Evolutionary conservation across 371 early-diverging fungal genomes (phyloP), one percentile per base, ranked within the genome.

Genomic region (Rhizomucor pusillus): DNA sequence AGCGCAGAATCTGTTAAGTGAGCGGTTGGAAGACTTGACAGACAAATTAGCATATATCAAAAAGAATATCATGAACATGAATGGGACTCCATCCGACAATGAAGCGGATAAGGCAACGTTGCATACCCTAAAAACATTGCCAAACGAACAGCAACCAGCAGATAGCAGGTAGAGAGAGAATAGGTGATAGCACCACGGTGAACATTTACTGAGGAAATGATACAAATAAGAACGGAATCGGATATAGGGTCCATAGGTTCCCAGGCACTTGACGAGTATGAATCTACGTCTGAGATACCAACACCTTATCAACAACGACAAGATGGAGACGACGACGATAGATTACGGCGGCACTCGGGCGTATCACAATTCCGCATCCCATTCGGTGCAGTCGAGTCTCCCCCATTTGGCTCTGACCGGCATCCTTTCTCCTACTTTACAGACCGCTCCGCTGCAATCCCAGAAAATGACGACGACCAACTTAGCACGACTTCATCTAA

Each of bases 341-440:
- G 47, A 2, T 33, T 13, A 36, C 54, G 60, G 49, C 62, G 69
- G 35, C 59, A 59, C 16, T 75, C 63, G 6, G 50, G 56, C 57
- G 61, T 40, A 57, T 64, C 52, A 41, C 54, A 63, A 40, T 57
- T 50, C 45, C 33, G 35, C 20, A 50, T 57, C 43, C 57, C 49
- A n/a, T 50, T 57, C 45, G 48, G 48, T 18, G 57, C 46, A 43
- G 54, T 45, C 44, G 52, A 55, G n/a, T 40, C 50, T 45, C 57
- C 75, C 43, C 68, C 75, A 29, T 71, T 69, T 48, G 67, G 57
- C 22, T 61, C 67, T 45, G 69, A 75, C 10, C 67, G 68, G 19
- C 71, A 75, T 49, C 72, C 71, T 5, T 71, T 71, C 35, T 59
- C 67, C 13, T 71, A 69, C 40, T 69, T 71, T 50, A 57, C 55